Conservation (phyloP, 345 rosid genomes). For the Streptanthus diversifolius region DNA sequence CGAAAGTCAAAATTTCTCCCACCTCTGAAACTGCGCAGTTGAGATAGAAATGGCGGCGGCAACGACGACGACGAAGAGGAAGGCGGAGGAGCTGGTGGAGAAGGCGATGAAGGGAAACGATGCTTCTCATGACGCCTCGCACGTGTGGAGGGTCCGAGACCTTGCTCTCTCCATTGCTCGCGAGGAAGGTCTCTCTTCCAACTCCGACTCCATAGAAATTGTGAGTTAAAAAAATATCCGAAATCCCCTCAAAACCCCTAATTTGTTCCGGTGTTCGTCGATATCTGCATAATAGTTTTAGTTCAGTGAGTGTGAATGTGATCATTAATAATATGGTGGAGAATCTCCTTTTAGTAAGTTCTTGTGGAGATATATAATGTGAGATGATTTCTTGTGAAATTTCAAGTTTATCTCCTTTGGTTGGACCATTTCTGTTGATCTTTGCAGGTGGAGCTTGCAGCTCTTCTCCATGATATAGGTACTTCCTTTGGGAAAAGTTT, state of each 20-base stretch:
- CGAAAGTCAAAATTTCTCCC: background rate
- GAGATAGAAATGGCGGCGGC: background rate
- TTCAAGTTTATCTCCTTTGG: background rate
- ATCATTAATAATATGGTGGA: background rate
- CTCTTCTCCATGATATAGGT: slow-evolving; percentile 90
- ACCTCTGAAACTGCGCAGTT: background rate
- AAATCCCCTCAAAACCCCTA: background rate
- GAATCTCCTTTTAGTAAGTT: background rate
- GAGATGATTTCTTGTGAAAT: background rate
- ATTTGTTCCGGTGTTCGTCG: background rate
- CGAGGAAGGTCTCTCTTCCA: slow-evolving; percentile 75
- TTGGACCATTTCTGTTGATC: slow-evolving; percentile 1
- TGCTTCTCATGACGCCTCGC: slow-evolving; percentile 74
- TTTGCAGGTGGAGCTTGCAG: slow-evolving; percentile 76
- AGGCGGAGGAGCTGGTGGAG: slow-evolving; percentile 62
- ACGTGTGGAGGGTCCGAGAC: slow-evolving; percentile 80
- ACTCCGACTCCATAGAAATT: slow-evolving; percentile 69
- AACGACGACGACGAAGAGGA: slow-evolving; percentile 23
- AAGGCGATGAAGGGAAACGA: slow-evolving; percentile 71
- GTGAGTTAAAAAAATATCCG: slow-evolving; percentile 29
- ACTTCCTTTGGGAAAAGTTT: background rate
- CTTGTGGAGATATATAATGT: background rate
- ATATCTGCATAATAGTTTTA: background rate
- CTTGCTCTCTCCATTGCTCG: slow-evolving; percentile 76
- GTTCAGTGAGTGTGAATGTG: background rate